These are phyloP conservation scores for Tulasnella sp. DNA, from an alignment of 768 basidiomycete species.

Conservation along the genomic window DNA sequence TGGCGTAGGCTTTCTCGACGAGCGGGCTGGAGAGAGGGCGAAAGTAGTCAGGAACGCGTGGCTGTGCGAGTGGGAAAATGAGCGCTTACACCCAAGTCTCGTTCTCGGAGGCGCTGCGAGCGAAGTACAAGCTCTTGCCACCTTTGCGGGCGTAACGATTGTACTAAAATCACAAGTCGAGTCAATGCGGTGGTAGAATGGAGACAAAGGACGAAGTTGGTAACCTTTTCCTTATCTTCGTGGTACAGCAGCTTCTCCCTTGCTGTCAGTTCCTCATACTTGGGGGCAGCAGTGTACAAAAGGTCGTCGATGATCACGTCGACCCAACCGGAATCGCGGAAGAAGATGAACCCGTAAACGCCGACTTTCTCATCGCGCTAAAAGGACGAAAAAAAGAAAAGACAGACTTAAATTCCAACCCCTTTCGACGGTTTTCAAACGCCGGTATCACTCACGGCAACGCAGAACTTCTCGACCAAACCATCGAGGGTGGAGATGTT, in stretches of 20 bases:
- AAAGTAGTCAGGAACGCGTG: neutral
- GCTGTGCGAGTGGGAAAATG: neutral
- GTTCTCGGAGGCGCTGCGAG: slow-evolving; percentile 30
- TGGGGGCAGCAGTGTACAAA: slow-evolving; percentile 39
- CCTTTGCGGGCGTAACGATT: slow-evolving; percentile 36
- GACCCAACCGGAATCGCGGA: slow-evolving; percentile 40
- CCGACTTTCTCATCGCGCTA: slow-evolving; percentile 42
- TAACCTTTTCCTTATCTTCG: slow-evolving; percentile 31
- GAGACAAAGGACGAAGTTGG: neutral
- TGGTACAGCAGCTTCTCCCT: slow-evolving; percentile 38
- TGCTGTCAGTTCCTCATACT: slow-evolving; percentile 37
- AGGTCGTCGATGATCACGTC: slow-evolving; percentile 46
- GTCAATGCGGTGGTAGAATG: neutral
- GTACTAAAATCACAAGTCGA: slow-evolving; percentile 21
- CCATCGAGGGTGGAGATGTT: slow-evolving; percentile 35
- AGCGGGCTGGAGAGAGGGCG: slow-evolving; percentile 25
- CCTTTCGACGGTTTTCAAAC: too few relatives aligned
- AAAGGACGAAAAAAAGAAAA: neutral
- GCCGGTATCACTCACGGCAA: slow-evolving; percentile 36
- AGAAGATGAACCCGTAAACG: slow-evolving; percentile 49
- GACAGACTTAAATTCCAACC: neutral
- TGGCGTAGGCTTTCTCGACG: slow-evolving; percentile 49
- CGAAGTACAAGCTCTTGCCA: slow-evolving; percentile 39
- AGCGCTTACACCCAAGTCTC: slow-evolving; percentile 40
- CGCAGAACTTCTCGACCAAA: slow-evolving; percentile 42